These are phyloP conservation scores for Xylaria cubensis DNA, from an alignment of 495 filamentous ascomycete species.

Conservation along the genomic window DNA sequence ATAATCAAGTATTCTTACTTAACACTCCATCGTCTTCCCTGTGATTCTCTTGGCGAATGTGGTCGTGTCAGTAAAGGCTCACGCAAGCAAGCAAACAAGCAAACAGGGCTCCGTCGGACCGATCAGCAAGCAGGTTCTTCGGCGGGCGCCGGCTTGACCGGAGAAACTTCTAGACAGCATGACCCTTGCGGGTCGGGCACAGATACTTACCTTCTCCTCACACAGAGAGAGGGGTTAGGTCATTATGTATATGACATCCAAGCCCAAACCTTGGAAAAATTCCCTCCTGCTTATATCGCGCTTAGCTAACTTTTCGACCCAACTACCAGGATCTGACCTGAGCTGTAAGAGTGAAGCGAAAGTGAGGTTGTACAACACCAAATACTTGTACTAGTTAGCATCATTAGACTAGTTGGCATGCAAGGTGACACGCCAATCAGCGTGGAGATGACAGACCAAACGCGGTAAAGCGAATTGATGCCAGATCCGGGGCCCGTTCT, in stretches of 20 bases:
- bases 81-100: not conserved
- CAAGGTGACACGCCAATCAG: conserved; percentile 18
- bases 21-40: not conserved
- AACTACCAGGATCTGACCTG: conserved; percentile 5
- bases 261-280: conserved; percentile 6
- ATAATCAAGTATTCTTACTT: conserved; percentile 8
- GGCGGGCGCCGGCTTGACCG: not conserved
- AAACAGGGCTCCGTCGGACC: not conserved
- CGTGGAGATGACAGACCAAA: conserved; percentile 4
- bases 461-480: conserved; percentile 17
- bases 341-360: not conserved
- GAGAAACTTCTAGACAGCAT: conserved; percentile 23
- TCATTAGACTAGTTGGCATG: not conserved
- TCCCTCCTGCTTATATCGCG: not conserved
- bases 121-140: not conserved
- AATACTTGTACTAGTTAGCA: not conserved
- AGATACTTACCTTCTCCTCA: not conserved
- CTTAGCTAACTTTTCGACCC: conserved; percentile 6
- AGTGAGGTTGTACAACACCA: conserved; percentile 6
- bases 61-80: not conserved
- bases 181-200: conserved; percentile 21
- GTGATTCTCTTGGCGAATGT: conserved; percentile 7
- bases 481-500: conserved; percentile 13
- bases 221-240: not conserved
- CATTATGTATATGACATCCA: conserved; percentile 2